phyloP scores from a whole-genome alignment of 2,329 filamentous ascomycete species.

The Xylogone sp. region DNA sequence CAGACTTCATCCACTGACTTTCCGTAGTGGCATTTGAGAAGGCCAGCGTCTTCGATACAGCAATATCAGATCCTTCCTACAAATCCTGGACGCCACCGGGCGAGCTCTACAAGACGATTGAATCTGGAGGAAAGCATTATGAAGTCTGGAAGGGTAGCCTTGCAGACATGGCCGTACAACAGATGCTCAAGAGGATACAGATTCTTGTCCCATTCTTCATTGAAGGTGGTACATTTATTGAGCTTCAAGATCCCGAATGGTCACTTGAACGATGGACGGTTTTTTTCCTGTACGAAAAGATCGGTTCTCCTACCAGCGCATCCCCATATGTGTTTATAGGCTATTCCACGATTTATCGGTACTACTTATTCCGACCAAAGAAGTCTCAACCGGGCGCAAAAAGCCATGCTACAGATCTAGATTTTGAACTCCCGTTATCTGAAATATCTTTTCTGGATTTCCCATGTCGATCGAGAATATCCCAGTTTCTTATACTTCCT shows the following conservation, averaged over 20 bases:
- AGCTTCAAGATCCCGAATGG: conserved; percentile 67
- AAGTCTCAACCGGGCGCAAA: conserved; percentile 9
- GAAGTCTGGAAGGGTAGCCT: conserved; percentile 84
- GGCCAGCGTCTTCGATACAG: conserved; percentile 56
- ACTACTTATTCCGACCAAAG: conserved; percentile 60
- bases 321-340: conserved; percentile 78
- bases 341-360: conserved; percentile 86
- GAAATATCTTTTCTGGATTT: conserved; percentile 50
- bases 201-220: conserved; percentile 84
- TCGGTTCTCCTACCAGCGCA: conserved; percentile 35
- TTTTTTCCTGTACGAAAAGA: conserved; percentile 79
- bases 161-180: conserved; percentile 62
- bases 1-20: conserved; percentile 5
- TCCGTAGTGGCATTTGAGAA: conserved; percentile 62
- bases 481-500: conserved; percentile 88
- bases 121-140: conserved; percentile 59
- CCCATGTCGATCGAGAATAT: conserved; percentile 78
- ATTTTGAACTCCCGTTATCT: conserved; percentile 36
- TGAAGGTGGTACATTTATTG: conserved; percentile 79
- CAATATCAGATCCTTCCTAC: conserved; percentile 40
- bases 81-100: conserved; percentile 69
- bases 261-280: conserved; percentile 81
- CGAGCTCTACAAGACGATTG: conserved; percentile 61
- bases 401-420: conserved; percentile 25
- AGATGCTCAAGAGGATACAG: conserved; percentile 76